Conservation (phyloP, 1,139 yeast genomes). For the Candida smagusa region DNA sequence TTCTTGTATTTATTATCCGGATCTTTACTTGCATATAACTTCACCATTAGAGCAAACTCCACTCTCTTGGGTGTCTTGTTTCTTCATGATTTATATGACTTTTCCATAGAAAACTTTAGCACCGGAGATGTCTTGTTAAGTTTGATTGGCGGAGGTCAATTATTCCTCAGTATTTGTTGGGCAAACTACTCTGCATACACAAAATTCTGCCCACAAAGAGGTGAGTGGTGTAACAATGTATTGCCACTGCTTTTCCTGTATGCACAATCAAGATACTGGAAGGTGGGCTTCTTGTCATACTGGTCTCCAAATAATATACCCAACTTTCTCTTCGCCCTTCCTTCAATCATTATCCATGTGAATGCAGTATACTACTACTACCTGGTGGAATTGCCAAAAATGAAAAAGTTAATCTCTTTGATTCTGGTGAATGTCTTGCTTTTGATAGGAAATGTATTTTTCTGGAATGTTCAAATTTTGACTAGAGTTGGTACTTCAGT, state of each 20-base stretch:
- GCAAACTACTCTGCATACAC: constrained; percentile 54
- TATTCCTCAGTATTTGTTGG: constrained; percentile 44
- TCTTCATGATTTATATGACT: constrained; percentile 50
- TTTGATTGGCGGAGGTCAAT: constrained; percentile 52
- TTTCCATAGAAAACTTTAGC: constrained; percentile 15
- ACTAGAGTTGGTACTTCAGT: constrained; percentile 75
- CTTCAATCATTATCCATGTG: constrained; percentile 49
- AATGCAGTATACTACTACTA: constrained; percentile 29
- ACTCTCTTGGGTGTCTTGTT: constrained; percentile 68
- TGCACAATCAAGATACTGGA: constrained; percentile 84
- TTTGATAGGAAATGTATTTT: constrained; percentile 49
- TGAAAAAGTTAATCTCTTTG: constrained; percentile 28
- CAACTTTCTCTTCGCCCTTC: constrained; percentile 75
- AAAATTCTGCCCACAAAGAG: constrained; percentile 58
- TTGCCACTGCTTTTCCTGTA: constrained; percentile 67
- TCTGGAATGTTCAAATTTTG: constrained; percentile 85
- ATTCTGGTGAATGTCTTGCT: constrained; percentile 39
- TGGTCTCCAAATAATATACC: constrained; percentile 84
- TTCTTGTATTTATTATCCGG: constrained; percentile 52
- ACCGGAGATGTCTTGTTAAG: constrained; percentile 22
- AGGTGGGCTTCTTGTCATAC: constrained; percentile 72
- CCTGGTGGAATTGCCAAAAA: constrained; percentile 28
- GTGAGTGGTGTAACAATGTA: constrained; percentile 67
- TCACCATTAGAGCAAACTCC: constrained; percentile 72
- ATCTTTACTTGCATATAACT: constrained; percentile 51